Base-by-base conservation (phyloP, 192 early-diverging fungal species). In the Funneliformis geosporum region DNA sequence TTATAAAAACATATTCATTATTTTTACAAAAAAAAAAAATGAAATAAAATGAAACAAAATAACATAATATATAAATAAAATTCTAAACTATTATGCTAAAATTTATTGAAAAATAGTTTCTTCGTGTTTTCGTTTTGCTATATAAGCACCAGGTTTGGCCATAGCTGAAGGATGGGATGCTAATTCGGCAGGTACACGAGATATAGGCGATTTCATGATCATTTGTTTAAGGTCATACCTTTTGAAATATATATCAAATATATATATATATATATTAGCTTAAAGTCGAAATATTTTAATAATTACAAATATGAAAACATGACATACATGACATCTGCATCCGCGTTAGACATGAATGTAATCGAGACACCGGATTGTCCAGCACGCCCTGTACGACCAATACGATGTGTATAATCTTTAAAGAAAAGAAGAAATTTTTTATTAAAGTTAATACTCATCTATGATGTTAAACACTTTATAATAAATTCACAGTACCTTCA, bases 311-410 rank as follows among this genome's bases (percentile, higher is more conserved):
- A 14, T 33, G 7, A 43, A 77, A 88, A 86, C 70, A 68, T 27
- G n/a, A 94, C 95, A 81, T 93, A 95, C 82, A 94, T 90, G 60
- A 98, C 96, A 75, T 96, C 96, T 6, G 93, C 88, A 84, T 98
- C 98, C 8, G 88, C 86, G 38, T 83, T 86, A 21, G 92, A 84
- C 64, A 99, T 79, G 79, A 99, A 98, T 2, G 98, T 95, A 23
- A 99, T 89, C 0, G 98, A 95, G 12, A 93, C 86, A 59, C 98
- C 98, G 18, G 89, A 88, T 72, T 93, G 89, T 65, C 98, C 98
- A n/a, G 97, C 98, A 84, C 98, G 93, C 74, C 97, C 98, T 1
- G 98, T 99, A 80, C 98, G 92, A 79, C 98, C 98, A 81, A 99
- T 99, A 76, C 98, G 90, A 88, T 99, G 98, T 40, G 96, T 99